Base-by-base conservation (phyloP, 2,329 filamentous ascomycete species). In the Colletotrichum tabaci region DNA sequence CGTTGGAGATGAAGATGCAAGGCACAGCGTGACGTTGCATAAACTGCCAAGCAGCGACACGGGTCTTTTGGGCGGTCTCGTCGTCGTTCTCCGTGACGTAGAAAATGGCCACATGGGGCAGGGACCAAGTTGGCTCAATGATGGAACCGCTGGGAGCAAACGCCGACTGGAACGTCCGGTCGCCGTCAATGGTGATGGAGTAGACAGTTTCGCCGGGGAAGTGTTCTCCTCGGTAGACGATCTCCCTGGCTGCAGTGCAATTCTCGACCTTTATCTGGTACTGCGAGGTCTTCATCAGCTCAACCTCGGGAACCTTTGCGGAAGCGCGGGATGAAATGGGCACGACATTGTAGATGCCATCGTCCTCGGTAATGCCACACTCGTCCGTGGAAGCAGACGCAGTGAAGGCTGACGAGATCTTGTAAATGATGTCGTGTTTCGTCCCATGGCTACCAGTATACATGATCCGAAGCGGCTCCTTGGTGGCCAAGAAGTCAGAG, bases 251-350 rank as follows among this genome's bases (percentile, higher is more conserved):
- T 9, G 77, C 78, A 15, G 80, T 80, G 74, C 86, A 88, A 38
- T 84, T 82, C 66, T 88, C 85, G 6, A 87, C 84, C 73, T 85
- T 84, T 79, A 88, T 87, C 71, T 87, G 85, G 70, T 84, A 85
- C 15, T 82, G 83, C 42, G 85, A 86, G 9, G 85, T 86, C 64
- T 86, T 84, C 80, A 87, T 86, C 60, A 88, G 82, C 76, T 87
- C 85, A 23, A 87, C 84, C 68, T 88, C 85, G 1, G 85, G 85
- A 16, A 82, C 81, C 53, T 80, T 79, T 55, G 80, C 77, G 15
- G 82, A 83, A 13, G 85, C 85, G 75, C 87, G 87, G 2, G 84
- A 83, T 4, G 85, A 84, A 65, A 87, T 82, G 18, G 85, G 85
- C 55, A 88, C 83, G 53, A 88, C 85, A 77, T 86, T 88, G 77